Evolutionary conservation across 208 protist species (phyloP).

Genomic region (Endotrypanum monterogeii): DNA sequence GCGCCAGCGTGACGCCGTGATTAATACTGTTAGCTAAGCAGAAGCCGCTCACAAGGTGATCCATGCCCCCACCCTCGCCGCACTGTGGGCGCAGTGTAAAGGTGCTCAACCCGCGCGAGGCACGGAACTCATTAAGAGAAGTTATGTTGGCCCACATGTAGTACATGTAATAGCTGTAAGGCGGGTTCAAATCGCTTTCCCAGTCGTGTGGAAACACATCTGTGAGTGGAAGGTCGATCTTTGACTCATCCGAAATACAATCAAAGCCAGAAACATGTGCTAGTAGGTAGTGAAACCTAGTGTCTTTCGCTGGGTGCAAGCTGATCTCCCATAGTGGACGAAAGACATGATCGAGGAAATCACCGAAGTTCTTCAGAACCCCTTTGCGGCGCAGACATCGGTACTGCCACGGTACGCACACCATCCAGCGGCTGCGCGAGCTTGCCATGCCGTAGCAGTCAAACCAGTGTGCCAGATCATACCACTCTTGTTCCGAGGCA

Average conservation of each 20-base stretch:
- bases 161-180: conserved; percentile 98
- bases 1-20: conserved; percentile 96
- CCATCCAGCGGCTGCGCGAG: conserved; percentile 96
- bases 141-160: conserved; percentile 98
- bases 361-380: conserved; percentile 90
- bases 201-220: conserved; percentile 91
- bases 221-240: conserved; percentile 90
- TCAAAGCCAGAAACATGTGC: conserved; percentile 97
- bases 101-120: conserved; percentile 74
- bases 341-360: conserved; percentile 97
- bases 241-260: conserved; percentile 95
- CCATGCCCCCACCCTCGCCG: conserved; percentile 92
- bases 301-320: conserved; percentile 93
- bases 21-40: conserved; percentile 95
- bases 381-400: conserved; percentile 78
- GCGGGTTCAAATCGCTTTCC: conserved; percentile 94
- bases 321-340: conserved; percentile 98
- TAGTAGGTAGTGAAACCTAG: conserved; percentile 96
- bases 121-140: conserved; percentile 96
- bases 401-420: conserved; percentile 94
- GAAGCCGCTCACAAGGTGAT: conserved; percentile 95
- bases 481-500: conserved; percentile 92
- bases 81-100: conserved; percentile 97
- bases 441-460: conserved; percentile 95
- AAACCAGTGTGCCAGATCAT: conserved; percentile 96